Conservation (phyloP, 2,329 filamentous ascomycete genomes). For the Hymenoscyphus repandus region DNA sequence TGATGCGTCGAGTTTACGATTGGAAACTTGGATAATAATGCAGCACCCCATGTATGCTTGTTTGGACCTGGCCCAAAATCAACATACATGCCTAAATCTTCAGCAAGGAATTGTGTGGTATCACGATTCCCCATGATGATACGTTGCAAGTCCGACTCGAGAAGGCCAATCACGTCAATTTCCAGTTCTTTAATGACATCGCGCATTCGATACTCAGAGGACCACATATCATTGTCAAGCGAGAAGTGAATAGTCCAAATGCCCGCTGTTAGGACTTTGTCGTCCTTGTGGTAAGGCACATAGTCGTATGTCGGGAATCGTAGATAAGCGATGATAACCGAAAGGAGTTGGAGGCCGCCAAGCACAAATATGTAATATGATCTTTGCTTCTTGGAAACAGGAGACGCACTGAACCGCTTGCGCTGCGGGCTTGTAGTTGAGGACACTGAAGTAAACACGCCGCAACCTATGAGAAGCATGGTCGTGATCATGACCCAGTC, state of each 20-base stretch:
- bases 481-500: slow-evolving; percentile 90
- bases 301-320: slow-evolving; percentile 94
- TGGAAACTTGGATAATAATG: slow-evolving; percentile 92
- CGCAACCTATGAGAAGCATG: slow-evolving; percentile 79
- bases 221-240: slow-evolving; percentile 98
- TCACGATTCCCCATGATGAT: slow-evolving; percentile 99
- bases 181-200: slow-evolving; percentile 91
- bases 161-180: slow-evolving; percentile 90
- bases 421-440: slow-evolving; percentile 33
- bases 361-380: slow-evolving; percentile 69
- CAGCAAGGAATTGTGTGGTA: slow-evolving; percentile 88
- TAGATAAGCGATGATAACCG: slow-evolving; percentile 75
- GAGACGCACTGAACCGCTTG: slow-evolving; percentile 30
- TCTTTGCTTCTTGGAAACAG: slow-evolving; percentile 43
- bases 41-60: slow-evolving; percentile 97
- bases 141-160: slow-evolving; percentile 89
- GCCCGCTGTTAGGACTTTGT: slow-evolving; percentile 84
- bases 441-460: slow-evolving; percentile 67
- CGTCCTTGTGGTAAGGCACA: slow-evolving; percentile 79
- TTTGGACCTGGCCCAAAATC: slow-evolving; percentile 96
- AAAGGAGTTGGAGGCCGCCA: slow-evolving; percentile 71
- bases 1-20: slow-evolving; percentile 97
- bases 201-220: slow-evolving; percentile 88
- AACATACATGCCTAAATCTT: slow-evolving; percentile 97
- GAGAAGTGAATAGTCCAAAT: slow-evolving; percentile 99